These are phyloP conservation scores for Aspergillus diversus DNA, from an alignment of 495 filamentous ascomycete species.

Conservation along the genomic window DNA sequence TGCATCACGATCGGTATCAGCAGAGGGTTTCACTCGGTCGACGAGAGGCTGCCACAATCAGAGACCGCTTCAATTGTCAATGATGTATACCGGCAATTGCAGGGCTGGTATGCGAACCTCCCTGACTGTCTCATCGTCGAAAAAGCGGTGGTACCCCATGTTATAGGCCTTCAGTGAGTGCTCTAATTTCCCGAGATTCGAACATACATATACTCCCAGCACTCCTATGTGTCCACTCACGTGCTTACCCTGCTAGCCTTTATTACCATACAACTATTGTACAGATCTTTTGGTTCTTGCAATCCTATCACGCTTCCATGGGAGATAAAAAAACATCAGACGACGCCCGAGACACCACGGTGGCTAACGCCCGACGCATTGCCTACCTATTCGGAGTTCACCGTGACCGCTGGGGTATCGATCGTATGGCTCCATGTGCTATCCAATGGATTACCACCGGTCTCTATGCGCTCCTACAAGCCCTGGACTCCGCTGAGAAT, in stretches of 20 bases:
- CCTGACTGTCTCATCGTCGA: constrained; percentile 28
- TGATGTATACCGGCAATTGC: constrained; percentile 30
- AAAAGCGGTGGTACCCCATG: constrained; percentile 31
- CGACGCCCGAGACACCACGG: constrained; percentile 1
- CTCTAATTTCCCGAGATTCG: background rate
- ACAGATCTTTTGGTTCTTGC: constrained; percentile 31
- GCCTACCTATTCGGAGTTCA: constrained; percentile 29
- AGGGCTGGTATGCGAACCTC: constrained; percentile 36
- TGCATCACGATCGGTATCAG: constrained; percentile 33
- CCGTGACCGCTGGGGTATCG: constrained; percentile 34
- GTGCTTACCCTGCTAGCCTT: constrained; percentile 21
- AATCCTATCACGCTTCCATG: constrained; percentile 5
- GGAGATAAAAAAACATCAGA: background rate
- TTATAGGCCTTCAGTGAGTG: constrained; percentile 38
- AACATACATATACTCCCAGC: background rate
- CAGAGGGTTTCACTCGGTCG: constrained; percentile 28
- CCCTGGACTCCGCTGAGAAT: constrained; percentile 29
- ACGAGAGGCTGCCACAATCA: constrained; percentile 21
- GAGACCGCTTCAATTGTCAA: constrained; percentile 25
- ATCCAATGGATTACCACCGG: constrained; percentile 38
- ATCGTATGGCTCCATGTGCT: constrained; percentile 32
- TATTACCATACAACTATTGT: constrained; percentile 36
- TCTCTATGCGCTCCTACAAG: constrained; percentile 36
- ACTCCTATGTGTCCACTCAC: too few relatives aligned
- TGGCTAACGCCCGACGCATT: constrained; percentile 25